phyloP scores from a whole-genome alignment of 148 eudicot genomes.

The Pharnaceum exiguum region DNA sequence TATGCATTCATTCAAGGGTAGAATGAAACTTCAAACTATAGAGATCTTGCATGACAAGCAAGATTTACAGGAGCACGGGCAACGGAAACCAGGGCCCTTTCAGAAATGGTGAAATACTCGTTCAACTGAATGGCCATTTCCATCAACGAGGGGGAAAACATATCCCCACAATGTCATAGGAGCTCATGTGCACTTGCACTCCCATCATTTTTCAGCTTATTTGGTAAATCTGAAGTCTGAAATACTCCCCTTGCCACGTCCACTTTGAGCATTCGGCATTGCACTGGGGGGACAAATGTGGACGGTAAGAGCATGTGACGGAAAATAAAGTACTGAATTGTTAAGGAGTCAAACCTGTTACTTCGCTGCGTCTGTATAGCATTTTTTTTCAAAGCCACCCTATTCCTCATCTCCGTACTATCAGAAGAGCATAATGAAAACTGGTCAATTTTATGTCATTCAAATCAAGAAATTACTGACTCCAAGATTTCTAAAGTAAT shows the following conservation, averaged over 20 bases:
- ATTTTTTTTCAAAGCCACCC: slow-evolving; percentile 21
- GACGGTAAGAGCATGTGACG: background rate
- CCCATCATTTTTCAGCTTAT: slow-evolving; percentile 15
- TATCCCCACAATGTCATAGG: background rate
- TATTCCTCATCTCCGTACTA: slow-evolving; percentile 27
- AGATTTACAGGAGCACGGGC: no score
- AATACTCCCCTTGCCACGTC: slow-evolving; percentile 9
- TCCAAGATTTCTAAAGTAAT: no score
- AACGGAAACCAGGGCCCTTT: background rate
- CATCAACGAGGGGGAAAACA: background rate
- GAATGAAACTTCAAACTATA: no score
- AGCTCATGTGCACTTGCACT: background rate
- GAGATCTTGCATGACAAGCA: no score
- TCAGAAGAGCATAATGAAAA: background rate
- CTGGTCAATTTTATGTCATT: no score
- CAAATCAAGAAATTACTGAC: no score
- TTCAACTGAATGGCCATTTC: background rate
- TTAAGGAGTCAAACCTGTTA: slow-evolving; percentile 14
- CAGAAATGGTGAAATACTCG: background rate
- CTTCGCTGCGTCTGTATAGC: slow-evolving; percentile 22
- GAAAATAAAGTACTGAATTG: background rate
- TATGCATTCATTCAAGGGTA: no score
- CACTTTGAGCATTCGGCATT: slow-evolving; percentile 11
- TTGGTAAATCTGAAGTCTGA: slow-evolving; percentile 14
- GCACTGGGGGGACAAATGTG: slow-evolving; percentile 5